Base-by-base conservation (phyloP, 2,329 filamentous ascomycete genomes). In the Paraphoma sp. region DNA sequence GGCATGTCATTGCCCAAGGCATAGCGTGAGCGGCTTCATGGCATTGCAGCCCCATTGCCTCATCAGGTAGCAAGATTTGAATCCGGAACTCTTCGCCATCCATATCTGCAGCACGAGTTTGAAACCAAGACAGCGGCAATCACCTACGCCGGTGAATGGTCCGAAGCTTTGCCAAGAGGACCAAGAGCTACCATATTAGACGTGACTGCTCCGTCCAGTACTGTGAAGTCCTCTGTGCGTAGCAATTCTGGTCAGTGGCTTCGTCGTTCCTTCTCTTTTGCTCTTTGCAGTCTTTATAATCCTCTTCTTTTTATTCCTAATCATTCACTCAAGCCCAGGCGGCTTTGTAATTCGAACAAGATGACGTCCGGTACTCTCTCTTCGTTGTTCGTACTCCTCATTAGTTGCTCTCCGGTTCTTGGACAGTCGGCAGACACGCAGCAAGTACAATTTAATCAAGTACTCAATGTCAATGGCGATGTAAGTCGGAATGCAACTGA, bases 381-480 rank as follows among this genome's bases (percentile, higher is more conserved):
- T 63, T 69, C 67, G 2, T 48, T 74, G 49, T 51, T 73, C 17
- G 43, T 74, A 38, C 56, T 72, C 48, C 49, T 73, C 50, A 64
- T 73, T 62, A 69, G 69, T 63, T 65, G 58, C 56, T 56, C 59
- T 38, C 52, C 64, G 16, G 70, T 62, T 31, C 57, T 70, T 8
- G 73, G 65, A 28, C 67, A 73, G 57, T 53, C 51, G 2, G 14
- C 16, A 36, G 38, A 48, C 16, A 63, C 62, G n/a, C 68, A 72
- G 55, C 60, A 66, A 48, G 71, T 62, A 16, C 69, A 76, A 30
- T 76, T 70, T 57, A 76, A 76, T 60, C 73, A 76, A 67, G 74
- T 76, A 56, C 69, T 76, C 67, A 76, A 76, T 68, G 33, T 76
- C 47, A 75, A 76, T 64, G 74, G 73, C 56, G 74, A 76, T 53